These are phyloP conservation scores for Ophiostoma sp. DNA, from an alignment of 2,329 filamentous ascomycete genomes.

Conservation along the genomic window DNA sequence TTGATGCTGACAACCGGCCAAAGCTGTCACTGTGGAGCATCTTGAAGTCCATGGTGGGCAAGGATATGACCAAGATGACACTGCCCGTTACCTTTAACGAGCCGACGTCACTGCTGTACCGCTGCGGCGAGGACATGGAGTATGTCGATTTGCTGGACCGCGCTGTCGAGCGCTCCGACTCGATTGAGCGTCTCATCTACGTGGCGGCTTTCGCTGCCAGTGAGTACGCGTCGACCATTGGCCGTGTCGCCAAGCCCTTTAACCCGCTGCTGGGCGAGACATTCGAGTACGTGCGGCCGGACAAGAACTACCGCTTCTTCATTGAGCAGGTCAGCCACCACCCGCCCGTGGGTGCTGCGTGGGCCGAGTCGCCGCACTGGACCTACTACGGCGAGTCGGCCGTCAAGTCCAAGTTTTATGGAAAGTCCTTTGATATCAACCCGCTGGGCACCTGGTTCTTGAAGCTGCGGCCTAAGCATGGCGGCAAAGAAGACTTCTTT, in stretches of 20 bases:
- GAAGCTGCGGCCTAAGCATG: slow-evolving; percentile 71
- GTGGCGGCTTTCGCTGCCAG: slow-evolving; percentile 94
- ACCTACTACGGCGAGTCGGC: slow-evolving; percentile 96
- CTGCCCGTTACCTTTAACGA: slow-evolving; percentile 98
- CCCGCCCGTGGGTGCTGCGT: slow-evolving; percentile 89
- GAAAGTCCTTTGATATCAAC: slow-evolving; percentile 96
- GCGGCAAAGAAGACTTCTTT: slow-evolving; percentile 81
- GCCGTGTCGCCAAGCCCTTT: slow-evolving; percentile 95
- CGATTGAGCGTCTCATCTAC: slow-evolving; percentile 88
- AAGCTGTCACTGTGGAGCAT: slow-evolving; percentile 97
- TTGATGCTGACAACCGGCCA: slow-evolving; percentile 89
- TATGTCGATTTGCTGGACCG: slow-evolving; percentile 90
- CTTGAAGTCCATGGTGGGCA: slow-evolving; percentile 98
- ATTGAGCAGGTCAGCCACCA: slow-evolving; percentile 98
- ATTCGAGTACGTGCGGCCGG: slow-evolving; percentile 91
- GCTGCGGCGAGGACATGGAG: slow-evolving; percentile 97
- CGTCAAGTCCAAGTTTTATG: slow-evolving; percentile 95
- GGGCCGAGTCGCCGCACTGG: slow-evolving; percentile 90
- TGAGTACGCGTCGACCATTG: slow-evolving; percentile 95
- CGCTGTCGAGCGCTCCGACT: slow-evolving; percentile 81
- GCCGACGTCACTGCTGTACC: slow-evolving; percentile 90
- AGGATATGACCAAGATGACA: slow-evolving; percentile 99
- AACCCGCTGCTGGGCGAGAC: slow-evolving; percentile 96
- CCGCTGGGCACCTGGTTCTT: slow-evolving; percentile 97
- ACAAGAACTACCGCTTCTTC: slow-evolving; percentile 98